Conservation (phyloP, 129 eudicot genomes). For the Rutidosis leptorrhynchoides region DNA sequence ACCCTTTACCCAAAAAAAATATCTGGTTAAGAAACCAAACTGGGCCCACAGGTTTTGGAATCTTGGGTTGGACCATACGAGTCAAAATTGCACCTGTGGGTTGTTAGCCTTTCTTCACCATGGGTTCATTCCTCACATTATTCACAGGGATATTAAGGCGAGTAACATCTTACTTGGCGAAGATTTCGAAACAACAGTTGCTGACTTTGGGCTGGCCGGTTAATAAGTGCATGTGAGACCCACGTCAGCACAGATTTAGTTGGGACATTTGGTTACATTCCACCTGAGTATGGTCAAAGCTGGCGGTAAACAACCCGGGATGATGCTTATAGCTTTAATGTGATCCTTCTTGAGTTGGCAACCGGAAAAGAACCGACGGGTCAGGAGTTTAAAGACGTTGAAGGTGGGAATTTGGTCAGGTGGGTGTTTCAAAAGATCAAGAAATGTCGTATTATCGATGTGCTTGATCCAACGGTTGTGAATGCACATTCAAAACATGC, state of each 20-base stretch:
- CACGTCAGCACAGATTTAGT: slow-evolving; percentile 77
- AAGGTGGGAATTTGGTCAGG: too few species aligned
- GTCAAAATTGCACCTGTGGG: slow-evolving; percentile 70
- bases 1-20: too few species aligned
- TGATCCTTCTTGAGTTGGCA: too few species aligned
- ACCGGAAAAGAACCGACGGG: too few species aligned
- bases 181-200: slow-evolving; percentile 73
- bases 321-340: slow-evolving; percentile 69
- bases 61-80: slow-evolving; percentile 51
- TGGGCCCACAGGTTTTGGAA: slow-evolving; percentile 36
- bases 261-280: slow-evolving; percentile 77
- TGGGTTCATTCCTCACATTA: too few species aligned
- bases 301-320: slow-evolving; percentile 69
- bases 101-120: slow-evolving; percentile 65
- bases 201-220: slow-evolving; percentile 61
- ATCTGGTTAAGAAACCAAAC: slow-evolving; percentile 62
- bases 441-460: slow-evolving; percentile 54
- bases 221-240: slow-evolving; percentile 76
- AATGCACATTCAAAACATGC: slow-evolving; percentile 64
- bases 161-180: slow-evolving; percentile 53
- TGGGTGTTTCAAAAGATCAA: slow-evolving; percentile 64
- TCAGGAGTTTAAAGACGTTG: too few species aligned
- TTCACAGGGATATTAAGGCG: too few species aligned
- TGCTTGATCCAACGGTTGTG: slow-evolving; percentile 49
- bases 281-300: slow-evolving; percentile 78